Evolutionary conservation across 805 yeast species (phyloP).

Genomic region (Tetrapisispora arboricola): DNA sequence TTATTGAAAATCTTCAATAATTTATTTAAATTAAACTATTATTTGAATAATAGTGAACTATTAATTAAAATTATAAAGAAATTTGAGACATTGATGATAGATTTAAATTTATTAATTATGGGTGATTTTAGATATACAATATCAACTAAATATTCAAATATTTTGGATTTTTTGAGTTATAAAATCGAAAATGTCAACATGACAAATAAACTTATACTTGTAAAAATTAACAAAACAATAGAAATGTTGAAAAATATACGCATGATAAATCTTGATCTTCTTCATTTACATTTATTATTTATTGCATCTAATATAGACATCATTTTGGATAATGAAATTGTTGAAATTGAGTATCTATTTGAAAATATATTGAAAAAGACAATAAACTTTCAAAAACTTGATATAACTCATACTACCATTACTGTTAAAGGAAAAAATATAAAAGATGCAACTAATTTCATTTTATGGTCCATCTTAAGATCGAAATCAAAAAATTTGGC

Average conservation of each 20-base stretch:
- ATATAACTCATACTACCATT: slow-evolving; percentile 30
- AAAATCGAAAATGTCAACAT: slow-evolving; percentile 16
- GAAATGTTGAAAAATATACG: slow-evolving; percentile 8
- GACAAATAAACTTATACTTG: slow-evolving; percentile 18
- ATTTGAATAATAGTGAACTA: slow-evolving; percentile 25
- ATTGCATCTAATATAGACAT: slow-evolving; percentile 27
- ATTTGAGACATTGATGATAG: neutral
- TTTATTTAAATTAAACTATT: slow-evolving; percentile 14
- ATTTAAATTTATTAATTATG: neutral
- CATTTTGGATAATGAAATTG: slow-evolving; percentile 2
- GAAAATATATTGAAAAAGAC: slow-evolving; percentile 33
- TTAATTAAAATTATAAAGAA: neutral
- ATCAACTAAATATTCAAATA: slow-evolving; percentile 54
- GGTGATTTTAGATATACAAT: slow-evolving; percentile 51
- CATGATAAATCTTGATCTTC: slow-evolving; percentile 20
- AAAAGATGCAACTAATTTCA: slow-evolving; percentile 77
- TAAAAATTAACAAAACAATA: slow-evolving; percentile 21
- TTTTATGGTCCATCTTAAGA: slow-evolving; percentile 67
- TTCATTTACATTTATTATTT: slow-evolving; percentile 29
- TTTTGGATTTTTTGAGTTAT: slow-evolving; percentile 29
- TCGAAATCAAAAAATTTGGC: slow-evolving; percentile 6
- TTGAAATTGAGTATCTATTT: slow-evolving; percentile 4
- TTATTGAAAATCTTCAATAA: slow-evolving; percentile 17
- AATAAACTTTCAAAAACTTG: slow-evolving; percentile 48
- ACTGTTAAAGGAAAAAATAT: slow-evolving; percentile 52